Conservation (phyloP, 768 basidiomycete species). For the Boletus bicolor region DNA sequence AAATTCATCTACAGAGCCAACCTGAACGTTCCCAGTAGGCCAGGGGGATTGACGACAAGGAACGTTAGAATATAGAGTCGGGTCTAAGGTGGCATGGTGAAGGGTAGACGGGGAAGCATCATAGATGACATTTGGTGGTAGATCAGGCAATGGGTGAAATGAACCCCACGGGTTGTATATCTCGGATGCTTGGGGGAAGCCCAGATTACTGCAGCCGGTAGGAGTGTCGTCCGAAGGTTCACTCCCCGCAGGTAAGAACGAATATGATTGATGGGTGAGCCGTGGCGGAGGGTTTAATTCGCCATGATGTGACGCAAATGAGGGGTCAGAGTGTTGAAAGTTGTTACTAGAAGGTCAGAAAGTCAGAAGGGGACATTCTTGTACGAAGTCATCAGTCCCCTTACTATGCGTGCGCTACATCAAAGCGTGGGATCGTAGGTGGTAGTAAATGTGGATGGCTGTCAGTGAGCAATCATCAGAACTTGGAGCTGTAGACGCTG, state of each 20-base stretch:
- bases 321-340: neutral
- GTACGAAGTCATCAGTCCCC: neutral
- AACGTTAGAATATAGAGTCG: neutral
- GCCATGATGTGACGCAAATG: neutral
- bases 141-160: neutral
- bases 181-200: neutral
- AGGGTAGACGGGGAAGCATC: neutral
- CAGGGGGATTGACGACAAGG: neutral
- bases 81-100: neutral
- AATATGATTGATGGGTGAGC: neutral
- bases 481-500: neutral
- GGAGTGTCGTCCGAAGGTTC: neutral
- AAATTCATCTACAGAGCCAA: constrained; percentile 1
- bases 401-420: constrained; percentile 10
- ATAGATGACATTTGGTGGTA: neutral
- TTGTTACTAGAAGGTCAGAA: constrained; percentile 1
- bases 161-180: constrained; percentile 7
- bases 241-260: neutral
- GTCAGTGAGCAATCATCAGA: neutral
- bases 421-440: neutral
- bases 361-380: neutral
- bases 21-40: neutral
- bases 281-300: neutral
- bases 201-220: neutral
- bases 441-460: constrained; percentile 5